Conservation (phyloP, 768 basidiomycete species). For the Lentinula aciculospora region DNA sequence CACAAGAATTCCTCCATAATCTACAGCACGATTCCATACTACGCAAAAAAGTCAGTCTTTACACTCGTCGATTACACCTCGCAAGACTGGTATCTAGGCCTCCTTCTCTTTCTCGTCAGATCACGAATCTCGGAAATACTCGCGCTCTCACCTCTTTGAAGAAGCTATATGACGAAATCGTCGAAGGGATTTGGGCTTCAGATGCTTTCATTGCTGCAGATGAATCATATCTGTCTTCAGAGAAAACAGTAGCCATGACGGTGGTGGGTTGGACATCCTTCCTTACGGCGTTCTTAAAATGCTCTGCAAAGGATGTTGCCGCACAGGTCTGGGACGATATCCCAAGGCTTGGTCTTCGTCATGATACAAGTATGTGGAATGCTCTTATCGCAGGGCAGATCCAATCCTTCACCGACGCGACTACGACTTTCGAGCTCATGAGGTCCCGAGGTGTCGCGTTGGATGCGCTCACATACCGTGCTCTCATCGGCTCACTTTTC, state of each 20-base stretch:
- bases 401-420: slow-evolving; percentile 44
- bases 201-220: slow-evolving; percentile 50
- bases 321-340: slow-evolving; percentile 68
- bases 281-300: slow-evolving; percentile 56
- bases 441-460: slow-evolving; percentile 47
- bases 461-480: slow-evolving; percentile 60
- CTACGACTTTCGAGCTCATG: slow-evolving; percentile 64
- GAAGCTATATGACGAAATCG: slow-evolving; percentile 44
- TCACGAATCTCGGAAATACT: slow-evolving; percentile 37
- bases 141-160: slow-evolving; percentile 28
- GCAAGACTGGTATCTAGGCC: slow-evolving; percentile 51
- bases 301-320: slow-evolving; percentile 50
- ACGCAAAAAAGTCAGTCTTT: slow-evolving; percentile 34
- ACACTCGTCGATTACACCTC: slow-evolving; percentile 39
- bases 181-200: slow-evolving; percentile 43
- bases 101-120: slow-evolving; percentile 40
- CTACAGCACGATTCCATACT: slow-evolving; percentile 29
- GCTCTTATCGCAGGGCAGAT: slow-evolving; percentile 63
- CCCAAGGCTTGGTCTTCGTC: slow-evolving; percentile 36
- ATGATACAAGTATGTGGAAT: slow-evolving; percentile 64
- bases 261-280: slow-evolving; percentile 61
- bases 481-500: slow-evolving; percentile 61
- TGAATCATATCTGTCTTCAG: slow-evolving; percentile 26
- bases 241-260: slow-evolving; percentile 45
- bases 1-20: slow-evolving; percentile 32